Percentiles rank a stretch among this genome's conserved stretches.
Evolutionary conservation across 345 rosid species (phyloP).

Genomic region (Excoecaria cochinchinensis): DNA sequence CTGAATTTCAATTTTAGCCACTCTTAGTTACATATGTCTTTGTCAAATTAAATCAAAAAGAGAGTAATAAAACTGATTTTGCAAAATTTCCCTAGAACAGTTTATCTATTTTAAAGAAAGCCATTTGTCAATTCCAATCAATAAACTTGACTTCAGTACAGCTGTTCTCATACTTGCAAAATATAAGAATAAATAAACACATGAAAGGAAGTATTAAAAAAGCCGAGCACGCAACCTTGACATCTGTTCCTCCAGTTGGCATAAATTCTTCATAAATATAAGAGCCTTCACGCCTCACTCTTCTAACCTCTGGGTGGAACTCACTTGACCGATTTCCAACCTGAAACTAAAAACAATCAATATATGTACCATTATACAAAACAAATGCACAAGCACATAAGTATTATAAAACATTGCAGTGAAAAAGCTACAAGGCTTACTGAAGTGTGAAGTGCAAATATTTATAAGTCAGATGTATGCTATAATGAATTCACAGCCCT

Average conservation of each 20-base stretch:
- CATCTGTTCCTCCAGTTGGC: conserved; percentile 99
- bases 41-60: background rate
- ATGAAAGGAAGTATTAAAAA: background rate
- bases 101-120: background rate
- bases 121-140: background rate
- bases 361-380: background rate
- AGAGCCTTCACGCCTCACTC: conserved; percentile 98
- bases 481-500: conserved; percentile 5
- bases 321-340: conserved; percentile 98
- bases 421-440: background rate
- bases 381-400: background rate
- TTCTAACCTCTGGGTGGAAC: conserved; percentile 96
- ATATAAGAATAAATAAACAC: conserved; percentile 2
- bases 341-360: conserved; percentile 34
- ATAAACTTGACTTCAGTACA: background rate
- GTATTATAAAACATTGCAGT: background rate
- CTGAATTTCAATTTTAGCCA: no score
- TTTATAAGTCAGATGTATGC: background rate
- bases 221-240: conserved; percentile 59
- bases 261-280: conserved; percentile 97
- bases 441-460: conserved; percentile 3
- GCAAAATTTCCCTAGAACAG: background rate
- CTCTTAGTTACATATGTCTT: background rate
- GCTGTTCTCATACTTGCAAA: background rate
- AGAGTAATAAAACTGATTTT: background rate